Conservation (phyloP, 2,329 filamentous ascomycete species). For the Bipolaris oryzae region DNA sequence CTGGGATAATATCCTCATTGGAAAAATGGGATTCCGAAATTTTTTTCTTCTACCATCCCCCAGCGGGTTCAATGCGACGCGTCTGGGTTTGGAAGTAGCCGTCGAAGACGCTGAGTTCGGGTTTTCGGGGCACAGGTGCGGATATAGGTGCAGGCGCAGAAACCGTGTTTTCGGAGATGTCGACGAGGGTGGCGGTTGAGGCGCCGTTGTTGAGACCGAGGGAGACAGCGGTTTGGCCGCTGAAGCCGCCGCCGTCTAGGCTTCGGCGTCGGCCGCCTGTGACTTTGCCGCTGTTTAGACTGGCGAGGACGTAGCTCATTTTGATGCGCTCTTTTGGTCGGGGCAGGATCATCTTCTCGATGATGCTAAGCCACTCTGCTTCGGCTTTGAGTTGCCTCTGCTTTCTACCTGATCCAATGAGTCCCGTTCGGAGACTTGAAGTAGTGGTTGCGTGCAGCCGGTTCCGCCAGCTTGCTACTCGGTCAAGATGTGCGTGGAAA, state of each 20-base stretch:
- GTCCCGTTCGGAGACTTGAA: constrained; percentile 36
- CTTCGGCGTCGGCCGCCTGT: constrained; percentile 40
- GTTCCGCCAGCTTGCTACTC: constrained; percentile 43
- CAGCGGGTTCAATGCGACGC: constrained; percentile 28
- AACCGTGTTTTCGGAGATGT: constrained; percentile 17
- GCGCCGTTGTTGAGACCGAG: constrained; percentile 24
- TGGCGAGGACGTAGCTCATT: constrained; percentile 40
- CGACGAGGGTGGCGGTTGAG: constrained; percentile 20
- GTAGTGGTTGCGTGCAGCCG: constrained; percentile 41
- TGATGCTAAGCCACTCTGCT: constrained; percentile 43
- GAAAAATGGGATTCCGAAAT: too few relatives aligned
- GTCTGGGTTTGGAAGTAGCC: constrained; percentile 46
- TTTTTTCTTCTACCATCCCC: constrained; percentile 24
- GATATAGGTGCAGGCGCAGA: too few relatives aligned
- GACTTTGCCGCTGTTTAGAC: constrained; percentile 37
- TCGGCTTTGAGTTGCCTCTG: constrained; percentile 43
- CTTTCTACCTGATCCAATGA: constrained; percentile 37
- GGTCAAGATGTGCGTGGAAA: constrained; percentile 49
- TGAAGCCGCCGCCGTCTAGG: constrained; percentile 43
- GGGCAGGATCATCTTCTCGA: constrained; percentile 44
- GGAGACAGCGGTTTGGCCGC: constrained; percentile 34
- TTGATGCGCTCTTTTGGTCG: constrained; percentile 46
- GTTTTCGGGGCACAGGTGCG: constrained; percentile 24
- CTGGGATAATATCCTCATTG: too few relatives aligned
- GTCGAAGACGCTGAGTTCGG: constrained; percentile 45